Evolutionary conservation across 768 basidiomycete species (phyloP), one percentile per base, ranked within the genome.

Genomic region (Lactarius tabidus): DNA sequence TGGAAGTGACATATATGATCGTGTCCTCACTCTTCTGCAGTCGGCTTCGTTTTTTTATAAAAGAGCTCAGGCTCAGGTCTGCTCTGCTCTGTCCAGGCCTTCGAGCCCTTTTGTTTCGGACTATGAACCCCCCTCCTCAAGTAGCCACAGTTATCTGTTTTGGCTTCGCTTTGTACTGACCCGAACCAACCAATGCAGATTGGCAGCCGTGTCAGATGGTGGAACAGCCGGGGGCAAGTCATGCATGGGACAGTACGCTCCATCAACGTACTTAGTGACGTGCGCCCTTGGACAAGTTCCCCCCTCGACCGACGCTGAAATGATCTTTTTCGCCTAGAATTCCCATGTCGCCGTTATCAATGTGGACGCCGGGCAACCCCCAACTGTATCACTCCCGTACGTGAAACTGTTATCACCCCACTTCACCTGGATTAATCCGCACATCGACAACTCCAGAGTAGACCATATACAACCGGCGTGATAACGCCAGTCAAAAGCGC

Each of bases 191-290:
- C 29, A 23, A 45, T 26, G 31, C 55, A 91, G 90, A 78, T 79
- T 62, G 88, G 88, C 70, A 85, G 87, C 68, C 80, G 83, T 58
- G 87, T 92, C 54, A 85, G 84, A 72, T 91, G 83, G 78, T 88
- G 87, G 83, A 78, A 79, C 55, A 75, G 81, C 31, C 75, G 73
- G 48, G 85, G 85, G 2, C 77, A 81, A 57, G 77, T 84, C 51
- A 80, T 83, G 63, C 84, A 86, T 68, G 90, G 87, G 18, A 80
- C 77, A 4, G 88, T 92, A 9, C 76, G 79, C 58, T 77, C 78
- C 2, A 83, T 84, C 33, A 80, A 77, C 64, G 78, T 79, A 53
- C 77, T 82, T 66, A 78, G 81, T 18, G 89, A 90, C 72, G 90
- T 87, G 71, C 67, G 83, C 75, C 5, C 17, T 56, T 8, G 38